Percentiles rank a stretch among this genome's conserved stretches.
Conservation (phyloP, 306 rosid species). For the Fragaria nilgerrensis region DNA sequence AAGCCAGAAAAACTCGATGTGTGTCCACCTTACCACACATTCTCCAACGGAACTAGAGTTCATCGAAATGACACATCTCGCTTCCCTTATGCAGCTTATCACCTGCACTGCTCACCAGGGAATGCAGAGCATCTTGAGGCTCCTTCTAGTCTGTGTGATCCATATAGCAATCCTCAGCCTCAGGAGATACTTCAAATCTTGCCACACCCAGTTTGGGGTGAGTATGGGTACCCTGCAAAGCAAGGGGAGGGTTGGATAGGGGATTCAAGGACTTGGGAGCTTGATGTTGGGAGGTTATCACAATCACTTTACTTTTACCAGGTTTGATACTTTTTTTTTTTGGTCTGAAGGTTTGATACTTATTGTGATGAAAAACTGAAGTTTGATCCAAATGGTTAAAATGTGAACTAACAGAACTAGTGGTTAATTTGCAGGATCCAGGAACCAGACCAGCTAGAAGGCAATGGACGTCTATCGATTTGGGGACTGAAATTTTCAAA, state of each 20-base stretch:
- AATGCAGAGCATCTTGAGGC: constrained; percentile 43
- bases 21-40: constrained; percentile 64
- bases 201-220: constrained; percentile 65
- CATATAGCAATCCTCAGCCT: constrained; percentile 63
- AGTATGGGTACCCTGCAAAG: constrained; percentile 54
- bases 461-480: constrained; percentile 39
- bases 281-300: constrained; percentile 65
- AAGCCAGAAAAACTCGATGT: constrained; percentile 23
- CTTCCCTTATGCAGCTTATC: constrained; percentile 61
- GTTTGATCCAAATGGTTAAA: background rate
- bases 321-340: constrained; percentile 23
- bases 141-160: constrained; percentile 44
- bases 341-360: background rate
- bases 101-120: constrained; percentile 50
- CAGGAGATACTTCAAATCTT: constrained; percentile 63
- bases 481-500: constrained; percentile 42
- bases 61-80: constrained; percentile 36
- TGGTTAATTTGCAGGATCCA: constrained; percentile 34
- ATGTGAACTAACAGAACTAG: background rate
- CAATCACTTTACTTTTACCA: constrained; percentile 60
- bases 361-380: background rate
- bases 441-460: constrained; percentile 37
- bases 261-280: constrained; percentile 60
- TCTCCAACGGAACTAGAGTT: constrained; percentile 43
- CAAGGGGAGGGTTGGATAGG: constrained; percentile 64